Conservation (phyloP, 129 eudicot genomes). For the Rutidosis leptorrhynchoides region DNA sequence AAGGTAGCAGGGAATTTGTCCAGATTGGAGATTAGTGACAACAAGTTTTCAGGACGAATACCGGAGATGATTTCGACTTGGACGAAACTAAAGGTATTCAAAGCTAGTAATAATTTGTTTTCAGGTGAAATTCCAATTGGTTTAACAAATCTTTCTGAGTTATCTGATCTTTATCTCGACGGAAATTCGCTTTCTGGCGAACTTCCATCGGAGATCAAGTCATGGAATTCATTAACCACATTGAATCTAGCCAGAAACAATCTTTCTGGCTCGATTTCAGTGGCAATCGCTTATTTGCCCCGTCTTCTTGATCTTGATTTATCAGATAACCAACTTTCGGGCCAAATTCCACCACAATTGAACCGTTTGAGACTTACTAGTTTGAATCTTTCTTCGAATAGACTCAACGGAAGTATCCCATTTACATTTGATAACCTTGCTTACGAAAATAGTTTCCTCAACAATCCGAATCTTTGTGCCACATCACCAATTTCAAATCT, state of each 20-base stretch:
- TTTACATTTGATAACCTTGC: slow-evolving; percentile 57
- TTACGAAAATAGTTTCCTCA: slow-evolving; percentile 65
- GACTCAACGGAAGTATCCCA: slow-evolving; percentile 67
- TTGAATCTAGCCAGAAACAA: slow-evolving; percentile 65
- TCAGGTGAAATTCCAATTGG: slow-evolving; percentile 69
- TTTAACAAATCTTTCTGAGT: slow-evolving; percentile 53
- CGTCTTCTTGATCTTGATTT: slow-evolving; percentile 71
- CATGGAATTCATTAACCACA: slow-evolving; percentile 64
- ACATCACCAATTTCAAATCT: slow-evolving; percentile 41
- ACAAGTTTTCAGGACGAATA: slow-evolving; percentile 68
- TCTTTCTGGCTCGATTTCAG: slow-evolving; percentile 74
- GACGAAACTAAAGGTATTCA: slow-evolving; percentile 54
- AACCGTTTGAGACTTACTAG: slow-evolving; percentile 49
- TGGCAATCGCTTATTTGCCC: slow-evolving; percentile 47
- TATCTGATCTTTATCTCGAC: slow-evolving; percentile 56
- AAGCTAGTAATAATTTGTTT: slow-evolving; percentile 68
- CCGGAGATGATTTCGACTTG: slow-evolving; percentile 53
- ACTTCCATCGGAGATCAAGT: slow-evolving; percentile 50
- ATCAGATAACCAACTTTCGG: slow-evolving; percentile 66
- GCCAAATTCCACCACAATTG: slow-evolving; percentile 65
- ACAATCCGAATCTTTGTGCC: slow-evolving; percentile 64
- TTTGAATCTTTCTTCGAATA: slow-evolving; percentile 72
- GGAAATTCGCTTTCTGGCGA: slow-evolving; percentile 77
- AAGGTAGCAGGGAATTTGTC: slow-evolving; percentile 59
- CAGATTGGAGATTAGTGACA: slow-evolving; percentile 67